Conservation (phyloP, 2,329 filamentous ascomycete genomes). For the Diaporthe longicolla region DNA sequence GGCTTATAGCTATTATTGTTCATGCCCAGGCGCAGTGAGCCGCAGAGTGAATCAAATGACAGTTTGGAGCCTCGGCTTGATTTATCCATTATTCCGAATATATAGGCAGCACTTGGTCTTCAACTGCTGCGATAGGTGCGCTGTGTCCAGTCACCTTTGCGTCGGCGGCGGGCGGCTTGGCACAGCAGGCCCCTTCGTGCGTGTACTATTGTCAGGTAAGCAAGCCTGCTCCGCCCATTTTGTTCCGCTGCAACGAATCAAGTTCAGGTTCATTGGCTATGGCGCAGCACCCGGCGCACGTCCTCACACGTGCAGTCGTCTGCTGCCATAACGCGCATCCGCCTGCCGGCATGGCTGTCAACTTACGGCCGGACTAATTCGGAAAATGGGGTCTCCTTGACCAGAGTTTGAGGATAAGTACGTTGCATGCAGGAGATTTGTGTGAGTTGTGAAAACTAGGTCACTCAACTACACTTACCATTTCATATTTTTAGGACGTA, state of each 20-base stretch:
- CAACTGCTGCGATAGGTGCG: neutral
- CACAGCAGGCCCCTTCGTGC: neutral
- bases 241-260: slow-evolving; percentile 11
- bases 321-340: neutral
- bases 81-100: neutral
- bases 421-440: neutral
- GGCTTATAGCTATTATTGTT: neutral
- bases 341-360: neutral
- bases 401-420: too few species aligned
- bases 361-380: neutral
- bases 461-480: neutral
- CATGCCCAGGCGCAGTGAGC: neutral
- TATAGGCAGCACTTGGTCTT: too few species aligned
- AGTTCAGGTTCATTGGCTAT: neutral
- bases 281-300: neutral
- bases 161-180: neutral
- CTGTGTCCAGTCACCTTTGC: neutral
- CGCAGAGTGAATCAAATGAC: neutral
- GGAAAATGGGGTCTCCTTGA: neutral
- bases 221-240: neutral
- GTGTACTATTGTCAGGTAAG: neutral
- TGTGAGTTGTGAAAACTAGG: neutral
- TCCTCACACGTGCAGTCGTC: neutral
- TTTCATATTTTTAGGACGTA: neutral
- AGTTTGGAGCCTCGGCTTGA: neutral